These are phyloP conservation scores for Blastobotrys proliferans DNA, from an alignment of 1,139 yeast species.

Conservation along the genomic window DNA sequence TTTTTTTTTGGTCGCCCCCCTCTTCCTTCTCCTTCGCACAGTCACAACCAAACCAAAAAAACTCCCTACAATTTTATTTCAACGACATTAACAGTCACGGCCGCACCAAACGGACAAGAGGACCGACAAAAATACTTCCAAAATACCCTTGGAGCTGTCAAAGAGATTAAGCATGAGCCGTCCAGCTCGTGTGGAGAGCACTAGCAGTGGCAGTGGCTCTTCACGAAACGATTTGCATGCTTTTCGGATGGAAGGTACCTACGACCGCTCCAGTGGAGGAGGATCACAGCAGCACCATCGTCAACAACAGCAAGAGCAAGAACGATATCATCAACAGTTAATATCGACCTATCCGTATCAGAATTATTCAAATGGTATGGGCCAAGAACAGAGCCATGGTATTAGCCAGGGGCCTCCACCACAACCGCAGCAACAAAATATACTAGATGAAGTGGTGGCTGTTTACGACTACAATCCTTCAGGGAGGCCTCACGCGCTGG, in stretches of 20 bases:
- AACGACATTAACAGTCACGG: too few species aligned
- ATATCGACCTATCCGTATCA: background rate
- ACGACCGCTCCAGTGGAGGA: background rate
- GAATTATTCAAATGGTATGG: too few species aligned
- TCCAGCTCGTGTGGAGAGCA: conserved; percentile 1
- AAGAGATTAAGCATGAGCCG: conserved; percentile 10
- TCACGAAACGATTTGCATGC: conserved; percentile 10
- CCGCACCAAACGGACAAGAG: background rate
- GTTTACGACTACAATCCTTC: conserved; percentile 4
- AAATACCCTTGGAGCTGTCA: too few species aligned
- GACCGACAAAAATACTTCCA: background rate
- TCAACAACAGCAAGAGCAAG: conserved; percentile 1
- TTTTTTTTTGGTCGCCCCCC: background rate
- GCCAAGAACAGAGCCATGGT: too few species aligned
- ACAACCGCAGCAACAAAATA: background rate
- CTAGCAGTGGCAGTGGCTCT: background rate
- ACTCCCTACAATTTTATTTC: too few species aligned
- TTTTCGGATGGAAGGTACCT: conserved; percentile 7
- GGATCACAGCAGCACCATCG: background rate
- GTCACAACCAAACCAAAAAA: too few species aligned
- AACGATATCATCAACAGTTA: background rate
- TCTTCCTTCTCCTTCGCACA: background rate
- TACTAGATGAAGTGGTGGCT: conserved; percentile 7
- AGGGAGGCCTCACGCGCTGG: conserved; percentile 60
- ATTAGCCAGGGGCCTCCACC: background rate